Evolutionary conservation across 257 asterid genomes (phyloP).

Genomic region (Fraxinus excelsior): DNA sequence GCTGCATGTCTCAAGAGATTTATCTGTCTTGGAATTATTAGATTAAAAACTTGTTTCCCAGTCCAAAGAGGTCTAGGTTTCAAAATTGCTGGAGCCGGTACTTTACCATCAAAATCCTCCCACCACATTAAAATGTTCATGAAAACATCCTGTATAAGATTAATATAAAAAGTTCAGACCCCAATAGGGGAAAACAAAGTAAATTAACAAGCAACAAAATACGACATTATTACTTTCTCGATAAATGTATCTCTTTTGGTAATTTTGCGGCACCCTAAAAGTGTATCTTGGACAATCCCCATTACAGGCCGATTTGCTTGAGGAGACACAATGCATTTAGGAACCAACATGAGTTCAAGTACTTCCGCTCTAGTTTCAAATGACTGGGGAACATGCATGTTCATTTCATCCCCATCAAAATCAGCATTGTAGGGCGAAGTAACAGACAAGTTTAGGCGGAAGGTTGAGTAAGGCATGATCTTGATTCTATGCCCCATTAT

Average conservation of each 20-base stretch:
- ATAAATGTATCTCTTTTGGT: slow-evolving; percentile 97
- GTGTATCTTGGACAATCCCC: slow-evolving; percentile 99
- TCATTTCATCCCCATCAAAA: slow-evolving; percentile 99
- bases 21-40: slow-evolving; percentile 92
- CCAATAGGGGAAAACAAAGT: neutral
- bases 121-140: slow-evolving; percentile 99
- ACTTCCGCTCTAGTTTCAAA: slow-evolving; percentile 99
- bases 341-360: slow-evolving; percentile 96
- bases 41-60: slow-evolving; percentile 94
- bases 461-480: slow-evolving; percentile 98
- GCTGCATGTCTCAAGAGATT: slow-evolving; percentile 86
- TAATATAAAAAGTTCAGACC: slow-evolving; percentile 13
- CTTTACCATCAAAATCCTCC: slow-evolving; percentile 99
- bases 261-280: slow-evolving; percentile 91
- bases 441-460: slow-evolving; percentile 91
- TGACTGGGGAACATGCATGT: slow-evolving; percentile 99
- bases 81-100: slow-evolving; percentile 95
- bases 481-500: slow-evolving; percentile 98
- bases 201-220: neutral
- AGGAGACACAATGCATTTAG: slow-evolving; percentile 96
- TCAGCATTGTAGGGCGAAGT: slow-evolving; percentile 99
- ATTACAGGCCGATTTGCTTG: slow-evolving; percentile 96
- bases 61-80: slow-evolving; percentile 99
- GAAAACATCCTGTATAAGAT: slow-evolving; percentile 78
- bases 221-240: slow-evolving; percentile 66